phyloP scores from a whole-genome alignment of 371 early-diverging fungal genomes.

The Rhizopus microsporus region DNA sequence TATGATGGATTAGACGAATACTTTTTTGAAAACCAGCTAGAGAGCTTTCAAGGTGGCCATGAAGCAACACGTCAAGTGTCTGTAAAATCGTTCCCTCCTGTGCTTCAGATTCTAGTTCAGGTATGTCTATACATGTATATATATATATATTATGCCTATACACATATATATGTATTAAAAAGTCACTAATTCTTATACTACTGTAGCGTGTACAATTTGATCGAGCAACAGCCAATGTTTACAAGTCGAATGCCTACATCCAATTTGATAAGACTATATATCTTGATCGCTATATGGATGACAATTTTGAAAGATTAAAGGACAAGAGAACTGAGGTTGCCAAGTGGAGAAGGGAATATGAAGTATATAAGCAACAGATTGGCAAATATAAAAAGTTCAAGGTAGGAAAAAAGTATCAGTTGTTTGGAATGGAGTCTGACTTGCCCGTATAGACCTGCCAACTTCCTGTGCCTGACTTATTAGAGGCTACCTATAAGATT shows the following conservation, averaged over 20 bases:
- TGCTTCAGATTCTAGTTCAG: constrained; percentile 66
- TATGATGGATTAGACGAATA: constrained; percentile 66
- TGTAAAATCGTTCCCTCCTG: constrained; percentile 57
- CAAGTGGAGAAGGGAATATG: constrained; percentile 36
- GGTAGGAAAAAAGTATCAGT: constrained; percentile 16
- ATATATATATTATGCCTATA: not conserved
- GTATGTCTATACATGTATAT: constrained; percentile 21
- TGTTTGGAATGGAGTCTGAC: not conserved
- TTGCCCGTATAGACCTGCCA: constrained; percentile 24
- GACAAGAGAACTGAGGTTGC: constrained; percentile 35
- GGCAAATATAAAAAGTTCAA: constrained; percentile 32
- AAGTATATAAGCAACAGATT: constrained; percentile 27
- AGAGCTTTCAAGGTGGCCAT: constrained; percentile 51
- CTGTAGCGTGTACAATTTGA: constrained; percentile 69
- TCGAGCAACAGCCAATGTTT: constrained; percentile 54
- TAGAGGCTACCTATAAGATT: constrained; percentile 40
- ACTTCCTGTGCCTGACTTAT: constrained; percentile 44
- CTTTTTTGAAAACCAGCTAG: constrained; percentile 55
- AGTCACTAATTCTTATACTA: not conserved
- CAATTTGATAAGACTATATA: constrained; percentile 55
- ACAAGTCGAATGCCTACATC: constrained; percentile 68
- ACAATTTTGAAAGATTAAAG: constrained; percentile 38
- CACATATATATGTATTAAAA: not conserved
- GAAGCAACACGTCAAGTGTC: constrained; percentile 58
- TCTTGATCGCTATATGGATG: constrained; percentile 58